Percentiles rank a stretch among this genome's conserved stretches.
Conservation (phyloP, 148 eudicot genomes). For the Diospyros kaki region DNA sequence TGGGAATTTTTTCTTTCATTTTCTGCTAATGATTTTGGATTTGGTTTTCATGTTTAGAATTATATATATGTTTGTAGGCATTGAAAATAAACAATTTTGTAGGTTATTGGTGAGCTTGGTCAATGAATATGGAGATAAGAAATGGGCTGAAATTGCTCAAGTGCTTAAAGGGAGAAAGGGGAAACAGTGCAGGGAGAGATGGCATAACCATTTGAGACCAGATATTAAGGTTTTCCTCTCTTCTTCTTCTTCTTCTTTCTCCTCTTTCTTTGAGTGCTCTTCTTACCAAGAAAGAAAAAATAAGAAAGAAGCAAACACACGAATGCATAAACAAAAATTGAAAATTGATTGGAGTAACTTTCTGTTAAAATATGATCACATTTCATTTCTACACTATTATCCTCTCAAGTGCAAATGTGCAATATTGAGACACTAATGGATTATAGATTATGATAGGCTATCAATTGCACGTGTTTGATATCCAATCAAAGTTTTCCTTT, state of each 20-base stretch:
- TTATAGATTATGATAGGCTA: too few species aligned
- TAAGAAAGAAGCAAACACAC: too few species aligned
- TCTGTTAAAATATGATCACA: too few species aligned
- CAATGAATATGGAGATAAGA: slow-evolving; percentile 12
- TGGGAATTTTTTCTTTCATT: neutral
- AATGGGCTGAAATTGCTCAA: slow-evolving; percentile 22
- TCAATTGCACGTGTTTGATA: too few species aligned
- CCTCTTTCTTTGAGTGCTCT: neutral
- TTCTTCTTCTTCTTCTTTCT: neutral
- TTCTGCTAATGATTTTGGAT: neutral
- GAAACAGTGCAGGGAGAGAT: slow-evolving; percentile 32
- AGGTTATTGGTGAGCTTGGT: slow-evolving; percentile 15
- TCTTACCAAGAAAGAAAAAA: too few species aligned
- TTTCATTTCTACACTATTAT: too few species aligned
- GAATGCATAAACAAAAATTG: too few species aligned
- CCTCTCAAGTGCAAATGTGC: too few species aligned
- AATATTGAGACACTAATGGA: too few species aligned
- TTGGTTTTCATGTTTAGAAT: neutral
- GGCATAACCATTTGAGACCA: slow-evolving; percentile 27
- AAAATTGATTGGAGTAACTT: too few species aligned
- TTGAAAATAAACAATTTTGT: neutral
- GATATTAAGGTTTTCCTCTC: slow-evolving; percentile 23
- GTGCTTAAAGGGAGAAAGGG: slow-evolving; percentile 18
- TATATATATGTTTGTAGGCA: neutral
- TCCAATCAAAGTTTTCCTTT: too few species aligned